Evolutionary conservation across 352 stramenopile genomes (phyloP).

Genomic region (Aphanomyces invadans): DNA sequence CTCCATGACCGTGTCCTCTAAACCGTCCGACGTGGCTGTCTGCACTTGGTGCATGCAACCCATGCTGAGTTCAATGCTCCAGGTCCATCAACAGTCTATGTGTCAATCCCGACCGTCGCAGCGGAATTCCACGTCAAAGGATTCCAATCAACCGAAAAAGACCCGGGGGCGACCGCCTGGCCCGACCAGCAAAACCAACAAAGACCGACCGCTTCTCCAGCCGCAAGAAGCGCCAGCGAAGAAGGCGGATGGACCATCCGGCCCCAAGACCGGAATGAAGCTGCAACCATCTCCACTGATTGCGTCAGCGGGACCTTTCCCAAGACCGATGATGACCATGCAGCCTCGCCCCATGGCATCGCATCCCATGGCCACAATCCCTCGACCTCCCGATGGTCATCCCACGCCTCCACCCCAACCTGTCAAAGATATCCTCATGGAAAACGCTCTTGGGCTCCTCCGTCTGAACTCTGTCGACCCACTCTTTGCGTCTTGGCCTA

Average conservation of each 20-base stretch:
- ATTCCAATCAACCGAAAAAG: neutral
- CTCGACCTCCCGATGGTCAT: neutral
- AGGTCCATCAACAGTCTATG: neutral
- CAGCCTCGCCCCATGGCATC: no score
- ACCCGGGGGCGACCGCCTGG: slow-evolving; percentile 4
- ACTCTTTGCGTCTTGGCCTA: slow-evolving; percentile 75
- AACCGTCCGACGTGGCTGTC: neutral
- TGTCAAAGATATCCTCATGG: neutral
- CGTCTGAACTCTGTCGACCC: slow-evolving; percentile 31
- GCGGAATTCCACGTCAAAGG: neutral
- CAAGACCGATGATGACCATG: neutral
- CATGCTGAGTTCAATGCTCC: neutral
- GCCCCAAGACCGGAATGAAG: neutral
- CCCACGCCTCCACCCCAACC: neutral
- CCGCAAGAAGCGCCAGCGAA: neutral
- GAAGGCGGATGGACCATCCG: neutral
- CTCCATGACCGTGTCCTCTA: neutral
- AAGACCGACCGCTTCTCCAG: neutral
- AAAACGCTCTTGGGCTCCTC: slow-evolving; percentile 1
- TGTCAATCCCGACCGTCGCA: neutral
- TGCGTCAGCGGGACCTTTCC: no score
- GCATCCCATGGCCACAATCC: neutral
- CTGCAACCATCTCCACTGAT: no score
- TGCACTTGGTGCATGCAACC: slow-evolving; percentile 1
- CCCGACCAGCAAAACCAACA: neutral